phyloP scores from a whole-genome alignment of 768 basidiomycete genomes.

The Mycena leptocephala region DNA sequence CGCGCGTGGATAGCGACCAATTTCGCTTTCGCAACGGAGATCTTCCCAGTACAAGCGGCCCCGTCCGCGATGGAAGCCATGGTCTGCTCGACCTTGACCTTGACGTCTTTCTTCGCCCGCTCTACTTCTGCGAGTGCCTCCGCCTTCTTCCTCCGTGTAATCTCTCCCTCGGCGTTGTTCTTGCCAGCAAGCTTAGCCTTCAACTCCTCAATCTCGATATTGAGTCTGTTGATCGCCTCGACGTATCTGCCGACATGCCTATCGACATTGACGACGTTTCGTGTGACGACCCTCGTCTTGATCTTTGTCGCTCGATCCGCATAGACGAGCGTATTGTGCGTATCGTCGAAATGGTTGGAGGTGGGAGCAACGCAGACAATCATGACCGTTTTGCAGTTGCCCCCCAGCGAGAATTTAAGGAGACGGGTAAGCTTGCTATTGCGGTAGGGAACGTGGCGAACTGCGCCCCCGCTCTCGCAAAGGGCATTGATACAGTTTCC shows the following conservation, averaged over 20 bases:
- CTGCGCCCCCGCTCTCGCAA: conserved; percentile 91
- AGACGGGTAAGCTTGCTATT: conserved; percentile 98
- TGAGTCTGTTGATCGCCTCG: conserved; percentile 92
- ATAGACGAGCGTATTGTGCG: conserved; percentile 97
- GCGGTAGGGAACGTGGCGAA: conserved; percentile 95
- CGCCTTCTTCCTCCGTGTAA: conserved; percentile 75
- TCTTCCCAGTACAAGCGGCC: conserved; percentile 79
- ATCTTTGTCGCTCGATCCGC: conserved; percentile 99
- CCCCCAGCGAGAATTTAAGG: conserved; percentile 97
- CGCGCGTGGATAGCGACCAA: conserved; percentile 76
- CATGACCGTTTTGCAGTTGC: conserved; percentile 99
- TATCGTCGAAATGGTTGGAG: conserved; percentile 97
- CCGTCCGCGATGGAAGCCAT: conserved; percentile 83
- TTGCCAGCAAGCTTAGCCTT: conserved; percentile 89
- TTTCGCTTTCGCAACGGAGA: conserved; percentile 80
- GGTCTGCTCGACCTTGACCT: conserved; percentile 80
- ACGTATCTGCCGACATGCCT: conserved; percentile 97
- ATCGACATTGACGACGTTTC: conserved; percentile 96
- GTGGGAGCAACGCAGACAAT: conserved; percentile 98
- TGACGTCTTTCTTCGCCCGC: conserved; percentile 81
- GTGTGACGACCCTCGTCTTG: conserved; percentile 96
- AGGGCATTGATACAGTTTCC: conserved; percentile 99
- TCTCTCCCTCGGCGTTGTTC: conserved; percentile 73
- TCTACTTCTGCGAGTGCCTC: conserved; percentile 85
- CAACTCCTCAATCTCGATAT: conserved; percentile 86